Base-by-base conservation (phyloP, 1,284 basidiomycete genomes). In the Rhodotorula glutinis region DNA sequence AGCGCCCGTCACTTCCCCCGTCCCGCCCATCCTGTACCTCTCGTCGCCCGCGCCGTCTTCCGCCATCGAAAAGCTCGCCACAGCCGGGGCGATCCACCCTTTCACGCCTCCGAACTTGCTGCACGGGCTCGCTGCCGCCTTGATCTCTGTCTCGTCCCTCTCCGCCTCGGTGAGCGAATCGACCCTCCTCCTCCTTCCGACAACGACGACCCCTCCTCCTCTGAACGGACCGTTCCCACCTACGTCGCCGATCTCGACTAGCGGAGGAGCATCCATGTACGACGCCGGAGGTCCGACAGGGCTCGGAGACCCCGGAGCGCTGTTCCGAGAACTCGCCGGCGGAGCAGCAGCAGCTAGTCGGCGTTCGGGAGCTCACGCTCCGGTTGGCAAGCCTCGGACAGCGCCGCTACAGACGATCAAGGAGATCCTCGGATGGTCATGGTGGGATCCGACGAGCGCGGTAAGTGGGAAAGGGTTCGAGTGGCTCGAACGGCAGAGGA, bases 181-280 rank as follows among this genome's bases (percentile, higher is more conserved):
- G 11, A 51, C 60, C 16, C 63, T 71, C 58, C 40, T 71, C 38
- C 64, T 70, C 52, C 25, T 73, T 40, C 71, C 71, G 19, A 68
- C 71, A 1, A 61, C 59, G 49, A 56, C 66, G 5, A 51, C 57
- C 11, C 69, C 69, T 4, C 54, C n/a, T 17, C 69, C 72, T 1
- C 63, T 73, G 30, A 73, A 73, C 59, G 69, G 69, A 0, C 72
- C 72, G 17, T 73, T 70, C 61, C 47, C 64, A 10, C 53, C 46
- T 23, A 46, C 54, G 2, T 67, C 65, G 17, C 65, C 67, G 7
- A 56, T 63, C 27, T 23, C 56, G 5, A 46, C 46, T 41, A 8
- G 33, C 14, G 27, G 23, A 4, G 47, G 53, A 13, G 40, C 30
- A 21, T 49, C 57, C 19, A 49, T 67, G 41, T 70, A 67, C 51